Base-by-base conservation (phyloP, 2,329 filamentous ascomycete genomes). In the Whalleya microplaca region DNA sequence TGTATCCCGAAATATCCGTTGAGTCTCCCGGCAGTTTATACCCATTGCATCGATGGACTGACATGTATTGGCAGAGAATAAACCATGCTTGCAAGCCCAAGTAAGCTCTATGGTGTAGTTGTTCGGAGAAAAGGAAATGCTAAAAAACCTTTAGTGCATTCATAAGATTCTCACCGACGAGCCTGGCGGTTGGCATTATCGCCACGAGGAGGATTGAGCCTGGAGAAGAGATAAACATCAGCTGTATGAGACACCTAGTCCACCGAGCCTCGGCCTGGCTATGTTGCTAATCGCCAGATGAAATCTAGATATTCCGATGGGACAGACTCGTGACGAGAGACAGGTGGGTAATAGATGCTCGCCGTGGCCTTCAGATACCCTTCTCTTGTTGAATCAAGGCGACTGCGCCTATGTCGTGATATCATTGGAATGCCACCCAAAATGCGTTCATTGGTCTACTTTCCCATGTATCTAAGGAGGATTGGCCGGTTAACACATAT, bases 51-150 rank as follows among this genome's bases (percentile, higher is more conserved):
- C 52, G 58, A 32, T 56, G n/a, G 44, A 45, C 58, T 67, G 20
- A 65, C 43, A 6, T 9, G 21, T 3, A 42, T 40, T 14, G 41
- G 37, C 20, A 68, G 66, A 62, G 66, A 51, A 59, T 68, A 21
- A 75, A 74, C 49, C 73, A 75, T 42, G 71, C 65, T 3, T 74
- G 72, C 47, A 69, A 64, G 14, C 72, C 73, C 46, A 73, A 73
- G 72, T 73, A 58, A 61, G 72, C 62, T 27, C 2, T 16, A 41
- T 7, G 4, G 14, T n/a, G 16, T 10, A 21, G 23, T 19, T 19
- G 3, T 19, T 5, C 2, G 9, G 2, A 29, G 2, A 12, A 42
- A 2, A 20, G 12, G 14, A 47, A 16, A 48, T 41, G 20, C 47
- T 56, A 29, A 59, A 14, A 41, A 20, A 2, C 19, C n/a, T 2